Conservation (phyloP, 352 stramenopile genomes). For the Pythium phragmiticola region DNA sequence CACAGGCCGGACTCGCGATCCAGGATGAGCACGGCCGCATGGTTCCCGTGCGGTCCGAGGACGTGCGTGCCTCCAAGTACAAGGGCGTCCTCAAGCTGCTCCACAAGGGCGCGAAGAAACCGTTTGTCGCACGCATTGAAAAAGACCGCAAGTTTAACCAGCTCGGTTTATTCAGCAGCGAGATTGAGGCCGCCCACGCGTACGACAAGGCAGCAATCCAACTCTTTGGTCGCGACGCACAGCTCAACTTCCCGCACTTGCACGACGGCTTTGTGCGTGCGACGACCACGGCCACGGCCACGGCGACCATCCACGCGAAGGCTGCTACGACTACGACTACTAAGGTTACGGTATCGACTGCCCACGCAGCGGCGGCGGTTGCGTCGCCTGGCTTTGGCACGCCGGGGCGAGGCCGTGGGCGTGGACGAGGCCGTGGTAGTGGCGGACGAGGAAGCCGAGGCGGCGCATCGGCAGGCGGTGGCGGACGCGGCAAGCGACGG, state of each 20-base stretch:
- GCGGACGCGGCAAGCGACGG: slow-evolving; percentile 54
- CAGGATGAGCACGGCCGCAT: slow-evolving; percentile 30
- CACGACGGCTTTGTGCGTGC: slow-evolving; percentile 60
- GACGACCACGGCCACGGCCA: slow-evolving; percentile 6
- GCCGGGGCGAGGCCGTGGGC: slow-evolving; percentile 35
- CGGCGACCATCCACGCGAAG: background rate
- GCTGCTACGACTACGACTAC: background rate
- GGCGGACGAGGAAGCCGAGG: slow-evolving; percentile 24
- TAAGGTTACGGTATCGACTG: background rate
- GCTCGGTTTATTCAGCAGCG: slow-evolving; percentile 66
- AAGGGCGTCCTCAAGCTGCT: slow-evolving; percentile 77
- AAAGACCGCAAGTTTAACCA: slow-evolving; percentile 67
- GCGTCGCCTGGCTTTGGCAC: slow-evolving; percentile 14
- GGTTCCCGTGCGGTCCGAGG: slow-evolving; percentile 29
- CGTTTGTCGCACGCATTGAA: slow-evolving; percentile 74
- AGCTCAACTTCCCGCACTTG: slow-evolving; percentile 82
- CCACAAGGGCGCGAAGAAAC: slow-evolving; percentile 78
- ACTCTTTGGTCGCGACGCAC: slow-evolving; percentile 57
- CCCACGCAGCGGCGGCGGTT: background rate
- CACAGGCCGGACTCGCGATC: slow-evolving; percentile 22
- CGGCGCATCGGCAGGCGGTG: slow-evolving; percentile 21
- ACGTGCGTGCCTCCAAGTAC: slow-evolving; percentile 79
- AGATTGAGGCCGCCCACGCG: slow-evolving; percentile 79
- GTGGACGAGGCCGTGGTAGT: slow-evolving; percentile 32
- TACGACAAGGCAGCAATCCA: slow-evolving; percentile 78